Base-by-base conservation (phyloP, 2,329 filamentous ascomycete genomes). In the Ceratocystis eucalypticola region DNA sequence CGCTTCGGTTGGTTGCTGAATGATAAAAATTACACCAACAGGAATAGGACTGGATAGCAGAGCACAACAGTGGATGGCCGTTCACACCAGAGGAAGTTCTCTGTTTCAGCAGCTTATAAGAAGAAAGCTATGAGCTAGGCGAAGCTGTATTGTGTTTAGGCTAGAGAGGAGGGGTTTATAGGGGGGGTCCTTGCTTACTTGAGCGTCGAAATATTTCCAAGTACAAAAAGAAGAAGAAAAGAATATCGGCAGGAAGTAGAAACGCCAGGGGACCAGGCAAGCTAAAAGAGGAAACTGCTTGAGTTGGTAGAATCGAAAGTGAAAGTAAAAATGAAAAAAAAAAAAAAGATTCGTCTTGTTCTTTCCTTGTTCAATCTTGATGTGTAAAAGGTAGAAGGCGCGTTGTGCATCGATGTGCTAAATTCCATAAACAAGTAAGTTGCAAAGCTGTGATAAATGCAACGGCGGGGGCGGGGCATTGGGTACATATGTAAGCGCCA, bases 401-500 rank as follows among this genome's bases (percentile, higher is more conserved):
- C 28, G 28, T n/a, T 28, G 2, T 59, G 55, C 55, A 20, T 33
- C 33, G 25, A 59, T 59, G 55, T 59, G 55, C 55, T 37, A n/a
- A 59, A 12, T 33, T 59, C n/a, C 28, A 37, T 15, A 37, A 41
- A 59, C 55, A 59, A 20, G 55, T 28, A 37, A 59, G 55, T n/a
- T 37, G 55, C 55, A n/a, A 37, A 59, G 50, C 50, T 25, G 25
- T 25, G 15, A 28, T 28, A 33, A 30, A 57, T 63, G 28, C 20
- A 66, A 55, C 53, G n/a, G 59, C 65, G 61, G 65, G 61, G 65
- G 65, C 65, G 65, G 65, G 65, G 65, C 28, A 59, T 59, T 59
- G 55, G 55, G 55, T 59, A 59, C 28, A 59, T 59, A 59, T 59
- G 55, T 37, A 37, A 41, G 37, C 37, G 37, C 17, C 17, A 2